These are phyloP conservation scores for Candolleomyces efflorescens DNA, from an alignment of 768 basidiomycete species.

Conservation along the genomic window DNA sequence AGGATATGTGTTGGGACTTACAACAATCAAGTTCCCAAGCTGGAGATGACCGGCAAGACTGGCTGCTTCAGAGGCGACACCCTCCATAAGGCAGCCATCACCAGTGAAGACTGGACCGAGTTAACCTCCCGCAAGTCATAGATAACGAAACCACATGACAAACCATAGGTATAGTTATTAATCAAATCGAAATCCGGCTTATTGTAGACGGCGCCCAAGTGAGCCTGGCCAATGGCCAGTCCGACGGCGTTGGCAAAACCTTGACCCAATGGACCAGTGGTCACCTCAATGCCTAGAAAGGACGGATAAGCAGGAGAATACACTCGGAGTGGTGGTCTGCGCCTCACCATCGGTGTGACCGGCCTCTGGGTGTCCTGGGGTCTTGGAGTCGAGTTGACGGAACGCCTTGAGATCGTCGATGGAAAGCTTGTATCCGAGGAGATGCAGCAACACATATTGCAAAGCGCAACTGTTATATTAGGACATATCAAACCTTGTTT, in stretches of 20 bases:
- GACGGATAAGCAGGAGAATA: not conserved
- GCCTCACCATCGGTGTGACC: conserved; percentile 46
- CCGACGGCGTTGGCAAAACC: conserved; percentile 93
- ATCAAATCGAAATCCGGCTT: conserved; percentile 77
- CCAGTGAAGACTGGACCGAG: conserved; percentile 70
- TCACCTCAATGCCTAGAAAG: conserved; percentile 71
- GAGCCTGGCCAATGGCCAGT: conserved; percentile 89
- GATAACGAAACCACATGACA: conserved; percentile 8
- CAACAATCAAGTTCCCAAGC: conserved; percentile 88
- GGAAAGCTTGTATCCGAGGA: conserved; percentile 87
- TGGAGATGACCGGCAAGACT: conserved; percentile 92
- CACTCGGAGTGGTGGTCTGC: too few species aligned
- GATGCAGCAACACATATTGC: conserved; percentile 89
- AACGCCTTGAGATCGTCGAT: conserved; percentile 92
- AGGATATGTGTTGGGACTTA: conserved; percentile 33
- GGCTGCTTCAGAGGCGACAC: conserved; percentile 89
- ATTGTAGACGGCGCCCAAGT: conserved; percentile 88
- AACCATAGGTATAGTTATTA: conserved; percentile 88
- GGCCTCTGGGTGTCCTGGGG: conserved; percentile 90
- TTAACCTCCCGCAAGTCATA: conserved; percentile 2
- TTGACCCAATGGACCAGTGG: conserved; percentile 95
- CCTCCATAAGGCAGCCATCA: conserved; percentile 97
- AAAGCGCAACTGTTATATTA: conserved; percentile 69
- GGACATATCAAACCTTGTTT: conserved; percentile 5
- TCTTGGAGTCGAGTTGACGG: conserved; percentile 86